Conservation (phyloP, 2,329 filamentous ascomycete species). For the Sporothrix pallida region DNA sequence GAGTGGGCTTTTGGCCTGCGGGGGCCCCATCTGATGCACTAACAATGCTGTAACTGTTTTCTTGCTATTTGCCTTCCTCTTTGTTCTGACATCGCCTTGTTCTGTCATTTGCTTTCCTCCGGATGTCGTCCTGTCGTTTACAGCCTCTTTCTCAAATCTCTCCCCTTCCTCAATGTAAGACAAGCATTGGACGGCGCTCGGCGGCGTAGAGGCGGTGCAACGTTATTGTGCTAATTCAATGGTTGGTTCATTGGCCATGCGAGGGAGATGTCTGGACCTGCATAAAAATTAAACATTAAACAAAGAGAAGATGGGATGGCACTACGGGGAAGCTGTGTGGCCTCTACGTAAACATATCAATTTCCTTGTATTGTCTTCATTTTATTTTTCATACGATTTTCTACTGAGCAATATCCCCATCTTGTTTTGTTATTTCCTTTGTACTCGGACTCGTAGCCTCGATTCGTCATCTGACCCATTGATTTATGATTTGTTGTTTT, state of each 20-base stretch:
- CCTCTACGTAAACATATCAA: not conserved
- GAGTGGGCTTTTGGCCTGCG: not conserved
- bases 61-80: not conserved
- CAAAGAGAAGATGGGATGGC: not conserved
- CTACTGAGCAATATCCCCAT: too few species aligned
- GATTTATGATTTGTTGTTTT: not conserved
- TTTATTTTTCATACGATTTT: not conserved
- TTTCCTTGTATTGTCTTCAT: not conserved
- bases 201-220: not conserved
- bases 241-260: not conserved
- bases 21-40: not conserved
- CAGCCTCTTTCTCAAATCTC: not conserved
- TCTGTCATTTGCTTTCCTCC: not conserved
- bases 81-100: not conserved
- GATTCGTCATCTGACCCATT: not conserved
- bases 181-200: slow-evolving; percentile 12
- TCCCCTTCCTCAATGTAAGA: not conserved
- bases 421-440: not conserved
- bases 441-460: not conserved
- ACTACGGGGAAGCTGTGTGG: not conserved
- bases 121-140: not conserved
- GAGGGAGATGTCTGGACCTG: not conserved
- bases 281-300: not conserved
- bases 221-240: not conserved
- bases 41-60: not conserved